Evolutionary conservation across 2,329 filamentous ascomycete species (phyloP), one percentile per base, ranked within the genome.

Genomic region (Ascomycota sp.): DNA sequence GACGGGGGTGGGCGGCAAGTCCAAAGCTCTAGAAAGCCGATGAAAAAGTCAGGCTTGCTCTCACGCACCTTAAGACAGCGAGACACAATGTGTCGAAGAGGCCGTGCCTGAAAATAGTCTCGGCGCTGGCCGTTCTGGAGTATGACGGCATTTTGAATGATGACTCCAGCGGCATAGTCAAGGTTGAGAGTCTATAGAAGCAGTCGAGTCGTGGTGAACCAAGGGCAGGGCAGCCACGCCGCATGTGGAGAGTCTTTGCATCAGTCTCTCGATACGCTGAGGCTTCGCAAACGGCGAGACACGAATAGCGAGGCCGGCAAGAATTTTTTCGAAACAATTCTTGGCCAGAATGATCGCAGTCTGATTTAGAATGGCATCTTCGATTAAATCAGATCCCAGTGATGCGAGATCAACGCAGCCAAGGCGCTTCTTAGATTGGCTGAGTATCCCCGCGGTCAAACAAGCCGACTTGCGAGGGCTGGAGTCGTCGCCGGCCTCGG

Each of bases 121-220:
- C 54, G 44, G 13, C 52, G 44, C 27, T 52, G 42, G 4, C 57
- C 57, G 28, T 53, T 47, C 5, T 44, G 40, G 6, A 55, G 42
- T 11, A 59, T 56, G 8, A 50, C 51, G 6, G 49, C 55, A 36
- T 57, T 59, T 31, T 54, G 47, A 22, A 57, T 45, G 28, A 59
- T 47, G 24, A 58, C 32, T 4, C 57, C 57, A 2, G 43, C 39
- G 12, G 56, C 36, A 5, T 47, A 33, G 2, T 40, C 39, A 19
- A 56, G 36, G 35, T 47, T 43, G 8, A 55, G 32, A 25, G 8
- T 39, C 34, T 15, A 43, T 32, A 2, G 38, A 17, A 17, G 15
- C 13, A 4, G 23, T 25, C 11, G 23, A 33, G 17, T 43, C 39
- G 20, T 47, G 41, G 30, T 39, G 29, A 12, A 36, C 35, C 9